A percentile compares a stretch with the other conserved stretches of the same genome.
phyloP scores from a whole-genome alignment of 2,329 filamentous ascomycete species.

The Beauveria varroae region DNA sequence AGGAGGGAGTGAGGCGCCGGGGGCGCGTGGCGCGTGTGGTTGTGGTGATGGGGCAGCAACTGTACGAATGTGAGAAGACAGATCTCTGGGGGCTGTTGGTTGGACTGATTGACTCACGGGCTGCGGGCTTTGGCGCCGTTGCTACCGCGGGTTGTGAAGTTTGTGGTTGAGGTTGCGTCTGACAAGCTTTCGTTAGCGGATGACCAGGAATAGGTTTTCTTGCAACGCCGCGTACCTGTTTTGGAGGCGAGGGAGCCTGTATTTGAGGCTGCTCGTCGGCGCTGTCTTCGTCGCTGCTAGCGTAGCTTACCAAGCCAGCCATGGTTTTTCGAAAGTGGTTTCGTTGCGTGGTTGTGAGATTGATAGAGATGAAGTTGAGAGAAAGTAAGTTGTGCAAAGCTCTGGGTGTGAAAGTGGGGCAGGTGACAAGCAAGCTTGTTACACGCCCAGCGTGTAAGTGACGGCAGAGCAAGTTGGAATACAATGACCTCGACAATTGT shows the following conservation, averaged over 20 bases:
- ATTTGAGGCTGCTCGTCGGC: constrained; percentile 17
- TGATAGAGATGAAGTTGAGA: not conserved
- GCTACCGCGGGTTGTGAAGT: not conserved
- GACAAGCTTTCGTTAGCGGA: not conserved
- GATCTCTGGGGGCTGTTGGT: not conserved
- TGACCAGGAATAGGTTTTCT: not conserved
- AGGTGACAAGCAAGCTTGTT: too few species aligned
- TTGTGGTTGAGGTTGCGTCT: not conserved
- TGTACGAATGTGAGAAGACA: too few species aligned
- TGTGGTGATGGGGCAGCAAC: not conserved
- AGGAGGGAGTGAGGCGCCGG: constrained; percentile 14
- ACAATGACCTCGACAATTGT: too few species aligned
- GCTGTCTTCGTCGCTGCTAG: constrained; percentile 45
- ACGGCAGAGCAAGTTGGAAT: too few species aligned
- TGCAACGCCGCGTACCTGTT: not conserved
- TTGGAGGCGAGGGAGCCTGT: not conserved
- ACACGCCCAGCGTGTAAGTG: too few species aligned
- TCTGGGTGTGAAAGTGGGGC: too few species aligned
- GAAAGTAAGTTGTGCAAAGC: too few species aligned
- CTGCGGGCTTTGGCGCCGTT: not conserved
- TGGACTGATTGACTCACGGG: not conserved
- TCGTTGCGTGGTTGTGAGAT: not conserved
- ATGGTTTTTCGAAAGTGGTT: constrained; percentile 17
- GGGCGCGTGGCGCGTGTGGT: constrained; percentile 10
- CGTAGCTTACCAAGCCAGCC: constrained; percentile 42